These are phyloP conservation scores for Arbutus unedo DNA, from an alignment of 148 eudicot species.

Conservation along the genomic window DNA sequence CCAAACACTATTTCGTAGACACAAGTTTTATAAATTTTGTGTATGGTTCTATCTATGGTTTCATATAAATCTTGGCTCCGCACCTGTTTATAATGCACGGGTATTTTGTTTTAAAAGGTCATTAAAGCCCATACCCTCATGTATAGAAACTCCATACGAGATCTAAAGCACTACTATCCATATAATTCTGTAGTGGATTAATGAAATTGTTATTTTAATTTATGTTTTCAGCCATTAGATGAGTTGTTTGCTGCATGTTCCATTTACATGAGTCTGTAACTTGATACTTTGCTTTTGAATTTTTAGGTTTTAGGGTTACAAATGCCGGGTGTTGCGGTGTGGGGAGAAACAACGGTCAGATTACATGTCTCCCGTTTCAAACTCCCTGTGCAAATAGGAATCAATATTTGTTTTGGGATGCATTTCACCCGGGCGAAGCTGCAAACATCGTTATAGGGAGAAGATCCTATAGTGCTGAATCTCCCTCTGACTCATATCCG, in stretches of 20 bases:
- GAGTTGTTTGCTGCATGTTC: not conserved
- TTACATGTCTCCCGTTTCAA: constrained; percentile 67
- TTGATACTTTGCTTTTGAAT: not conserved
- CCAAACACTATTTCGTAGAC: too few relatives aligned
- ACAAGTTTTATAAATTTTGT: too few relatives aligned
- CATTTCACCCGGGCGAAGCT: constrained; percentile 63
- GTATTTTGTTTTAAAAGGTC: too few relatives aligned
- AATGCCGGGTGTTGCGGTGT: constrained; percentile 89
- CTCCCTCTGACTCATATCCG: constrained; percentile 49
- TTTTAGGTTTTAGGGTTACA: constrained; percentile 61
- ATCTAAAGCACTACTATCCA: too few relatives aligned
- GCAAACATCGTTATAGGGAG: constrained; percentile 47
- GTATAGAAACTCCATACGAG: too few relatives aligned
- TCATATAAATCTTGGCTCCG: too few relatives aligned
- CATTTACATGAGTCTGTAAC: not conserved
- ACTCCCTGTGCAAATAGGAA: constrained; percentile 48
- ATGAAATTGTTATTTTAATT: too few relatives aligned
- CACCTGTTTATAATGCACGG: too few relatives aligned
- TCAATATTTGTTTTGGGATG: constrained; percentile 67
- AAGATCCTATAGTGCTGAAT: constrained; percentile 43
- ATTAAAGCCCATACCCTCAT: too few relatives aligned
- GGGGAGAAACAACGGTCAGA: constrained; percentile 85
- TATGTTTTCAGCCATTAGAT: not conserved
- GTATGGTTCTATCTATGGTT: too few relatives aligned
- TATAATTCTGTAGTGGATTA: too few relatives aligned